Conservation (phyloP, 2,329 filamentous ascomycete genomes). For the Botryosphaeria dothidea region DNA sequence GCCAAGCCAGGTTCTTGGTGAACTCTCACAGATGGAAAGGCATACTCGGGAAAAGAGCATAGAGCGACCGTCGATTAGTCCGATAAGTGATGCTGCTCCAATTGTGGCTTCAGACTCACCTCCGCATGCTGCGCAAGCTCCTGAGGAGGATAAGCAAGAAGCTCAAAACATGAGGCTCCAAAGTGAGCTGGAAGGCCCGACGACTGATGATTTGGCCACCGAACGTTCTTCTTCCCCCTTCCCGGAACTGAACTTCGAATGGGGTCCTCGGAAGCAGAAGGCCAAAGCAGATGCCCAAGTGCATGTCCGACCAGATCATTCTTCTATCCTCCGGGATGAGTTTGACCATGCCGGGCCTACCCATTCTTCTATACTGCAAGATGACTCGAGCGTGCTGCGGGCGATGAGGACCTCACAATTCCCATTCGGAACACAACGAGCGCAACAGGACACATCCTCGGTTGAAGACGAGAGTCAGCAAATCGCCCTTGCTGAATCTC, state of each 20-base stretch:
- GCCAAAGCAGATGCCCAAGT: neutral
- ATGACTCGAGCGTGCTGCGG: slow-evolving; percentile 15
- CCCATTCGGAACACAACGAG: neutral
- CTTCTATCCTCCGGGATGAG: neutral
- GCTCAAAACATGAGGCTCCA: slow-evolving; percentile 21
- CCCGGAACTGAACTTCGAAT: slow-evolving; percentile 3
- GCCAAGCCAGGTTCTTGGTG: neutral
- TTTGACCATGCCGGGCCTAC: neutral
- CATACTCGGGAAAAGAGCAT: neutral
- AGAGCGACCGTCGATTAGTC: neutral
- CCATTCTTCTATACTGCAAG: slow-evolving; percentile 10
- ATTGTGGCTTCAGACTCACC: neutral
- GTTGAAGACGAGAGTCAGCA: neutral
- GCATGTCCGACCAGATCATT: neutral
- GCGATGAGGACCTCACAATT: slow-evolving; percentile 5
- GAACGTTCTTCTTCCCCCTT: slow-evolving; percentile 9
- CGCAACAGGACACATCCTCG: neutral
- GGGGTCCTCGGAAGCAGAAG: neutral
- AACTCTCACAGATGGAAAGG: neutral
- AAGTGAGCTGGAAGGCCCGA: slow-evolving; percentile 22
- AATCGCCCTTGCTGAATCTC: neutral
- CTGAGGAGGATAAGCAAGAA: neutral
- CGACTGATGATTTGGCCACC: slow-evolving; percentile 26
- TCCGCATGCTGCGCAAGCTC: neutral
- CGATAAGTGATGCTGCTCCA: neutral